These are phyloP conservation scores for Microstroma glucosiphilum DNA, from an alignment of 1,284 basidiomycete species.

Conservation along the genomic window DNA sequence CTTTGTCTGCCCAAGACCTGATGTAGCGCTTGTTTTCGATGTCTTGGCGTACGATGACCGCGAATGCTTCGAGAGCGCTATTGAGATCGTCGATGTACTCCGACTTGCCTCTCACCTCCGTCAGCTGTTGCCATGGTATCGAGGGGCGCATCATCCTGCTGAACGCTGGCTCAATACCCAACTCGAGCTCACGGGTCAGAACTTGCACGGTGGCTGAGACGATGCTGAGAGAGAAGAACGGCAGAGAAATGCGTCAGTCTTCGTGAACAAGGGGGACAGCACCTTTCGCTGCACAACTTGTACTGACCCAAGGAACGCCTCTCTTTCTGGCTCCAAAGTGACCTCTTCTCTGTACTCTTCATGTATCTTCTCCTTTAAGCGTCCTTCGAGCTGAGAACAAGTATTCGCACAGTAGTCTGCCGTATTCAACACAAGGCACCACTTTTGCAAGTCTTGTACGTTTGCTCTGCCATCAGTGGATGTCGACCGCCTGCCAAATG, in stretches of 20 bases:
- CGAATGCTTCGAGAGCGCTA: constrained; percentile 38
- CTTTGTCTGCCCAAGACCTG: constrained; percentile 46
- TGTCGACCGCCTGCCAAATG: constrained; percentile 21
- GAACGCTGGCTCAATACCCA: constrained; percentile 39
- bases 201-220: constrained; percentile 33
- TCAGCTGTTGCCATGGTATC: constrained; percentile 32
- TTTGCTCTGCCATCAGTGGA: constrained; percentile 26
- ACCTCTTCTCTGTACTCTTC: constrained; percentile 70
- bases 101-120: constrained; percentile 19
- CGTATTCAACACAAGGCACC: constrained; percentile 75
- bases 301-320: constrained; percentile 60
- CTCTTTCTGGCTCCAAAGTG: constrained; percentile 75
- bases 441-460: constrained; percentile 31
- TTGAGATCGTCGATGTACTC: constrained; percentile 42
- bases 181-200: constrained; percentile 32
- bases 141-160: constrained; percentile 40
- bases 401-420: constrained; percentile 96
- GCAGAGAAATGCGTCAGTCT: too few species aligned
- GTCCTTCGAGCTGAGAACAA: constrained; percentile 84
- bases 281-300: too few species aligned
- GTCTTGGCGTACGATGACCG: constrained; percentile 43
- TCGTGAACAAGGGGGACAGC: too few species aligned
- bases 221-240: constrained; percentile 14
- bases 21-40: constrained; percentile 47
- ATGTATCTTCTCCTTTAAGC: constrained; percentile 72